A percentile compares a stretch with the other conserved stretches of the same genome.
Evolutionary conservation across 306 rosid genomes (phyloP).

Genomic region (Cicer yamashitae): DNA sequence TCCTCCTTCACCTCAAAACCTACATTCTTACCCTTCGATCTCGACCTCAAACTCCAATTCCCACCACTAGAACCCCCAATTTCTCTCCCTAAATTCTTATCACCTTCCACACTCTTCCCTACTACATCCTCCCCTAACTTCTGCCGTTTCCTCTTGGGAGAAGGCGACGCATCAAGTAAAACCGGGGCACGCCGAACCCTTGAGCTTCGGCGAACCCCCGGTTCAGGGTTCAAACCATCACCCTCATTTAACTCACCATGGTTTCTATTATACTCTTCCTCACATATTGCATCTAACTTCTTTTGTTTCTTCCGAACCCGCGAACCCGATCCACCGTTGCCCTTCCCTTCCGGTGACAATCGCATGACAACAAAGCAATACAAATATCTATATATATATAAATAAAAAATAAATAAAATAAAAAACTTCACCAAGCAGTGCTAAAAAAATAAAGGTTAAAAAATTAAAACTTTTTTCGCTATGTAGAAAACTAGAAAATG

Average conservation of each 20-base stretch:
- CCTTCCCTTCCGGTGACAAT: conserved; percentile 52
- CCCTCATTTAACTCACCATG: conserved; percentile 67
- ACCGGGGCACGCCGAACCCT: conserved; percentile 82
- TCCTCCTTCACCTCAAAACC: conserved; percentile 51
- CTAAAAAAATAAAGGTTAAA: neutral
- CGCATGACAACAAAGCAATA: conserved; percentile 67
- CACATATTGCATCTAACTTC: conserved; percentile 91
- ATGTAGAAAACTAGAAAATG: conserved; percentile 37
- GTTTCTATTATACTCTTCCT: conserved; percentile 71
- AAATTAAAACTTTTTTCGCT: conserved; percentile 1
- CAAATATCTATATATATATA: neutral
- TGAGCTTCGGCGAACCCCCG: conserved; percentile 76
- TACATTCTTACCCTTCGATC: conserved; percentile 58
- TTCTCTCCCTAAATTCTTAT: conserved; percentile 35
- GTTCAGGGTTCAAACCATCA: conserved; percentile 44
- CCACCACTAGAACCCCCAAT: conserved; percentile 40
- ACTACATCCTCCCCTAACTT: conserved; percentile 50
- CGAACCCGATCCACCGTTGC: conserved; percentile 56
- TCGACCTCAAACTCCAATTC: conserved; percentile 72
- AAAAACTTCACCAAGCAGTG: conserved; percentile 25
- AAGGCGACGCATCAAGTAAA: conserved; percentile 81
- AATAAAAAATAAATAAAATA: neutral
- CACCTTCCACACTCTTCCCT: conserved; percentile 47
- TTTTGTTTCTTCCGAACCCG: conserved; percentile 86
- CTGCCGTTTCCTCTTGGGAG: conserved; percentile 68